Percentiles rank a stretch among this genome's conserved stretches.
phyloP scores from a whole-genome alignment of 495 filamentous ascomycete species.

The Aspergillus sparsus region DNA sequence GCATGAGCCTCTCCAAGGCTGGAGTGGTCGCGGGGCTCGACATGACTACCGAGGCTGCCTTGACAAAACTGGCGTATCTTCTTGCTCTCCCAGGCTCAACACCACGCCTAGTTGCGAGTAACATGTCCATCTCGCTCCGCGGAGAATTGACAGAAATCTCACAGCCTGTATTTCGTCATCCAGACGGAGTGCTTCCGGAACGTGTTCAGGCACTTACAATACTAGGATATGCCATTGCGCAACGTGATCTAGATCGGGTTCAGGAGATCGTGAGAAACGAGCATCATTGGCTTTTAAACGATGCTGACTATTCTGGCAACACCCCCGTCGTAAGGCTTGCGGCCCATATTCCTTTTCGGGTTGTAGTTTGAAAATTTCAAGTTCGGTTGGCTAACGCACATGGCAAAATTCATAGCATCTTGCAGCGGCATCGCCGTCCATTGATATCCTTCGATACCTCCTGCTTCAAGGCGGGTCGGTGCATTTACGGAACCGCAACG shows the following conservation, averaged over 20 bases:
- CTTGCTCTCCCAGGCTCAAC: slow-evolving; percentile 67
- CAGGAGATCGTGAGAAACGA: slow-evolving; percentile 66
- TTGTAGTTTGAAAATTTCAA: not conserved
- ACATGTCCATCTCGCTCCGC: slow-evolving; percentile 75
- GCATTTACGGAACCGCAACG: slow-evolving; percentile 76
- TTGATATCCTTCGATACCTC: slow-evolving; percentile 69
- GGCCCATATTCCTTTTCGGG: not conserved
- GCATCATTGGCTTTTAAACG: slow-evolving; percentile 67
- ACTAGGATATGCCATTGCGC: slow-evolving; percentile 78
- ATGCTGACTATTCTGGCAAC: slow-evolving; percentile 84
- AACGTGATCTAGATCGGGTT: slow-evolving; percentile 66
- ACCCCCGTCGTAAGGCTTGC: slow-evolving; percentile 66
- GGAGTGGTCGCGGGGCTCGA: slow-evolving; percentile 93
- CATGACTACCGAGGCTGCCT: slow-evolving; percentile 88
- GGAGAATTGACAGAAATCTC: slow-evolving; percentile 84
- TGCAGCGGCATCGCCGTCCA: slow-evolving; percentile 58
- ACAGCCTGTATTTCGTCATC: slow-evolving; percentile 68
- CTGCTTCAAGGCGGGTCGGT: slow-evolving; percentile 80
- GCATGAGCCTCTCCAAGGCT: slow-evolving; percentile 80
- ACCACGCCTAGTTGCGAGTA: slow-evolving; percentile 60
- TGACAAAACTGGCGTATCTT: slow-evolving; percentile 91
- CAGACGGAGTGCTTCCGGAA: slow-evolving; percentile 53
- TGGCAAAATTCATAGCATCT: slow-evolving; percentile 55
- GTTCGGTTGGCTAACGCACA: not conserved
- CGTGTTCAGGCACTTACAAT: slow-evolving; percentile 61